Conservation (phyloP, 176 grass and related monocot species). For the Carex scoparia region DNA sequence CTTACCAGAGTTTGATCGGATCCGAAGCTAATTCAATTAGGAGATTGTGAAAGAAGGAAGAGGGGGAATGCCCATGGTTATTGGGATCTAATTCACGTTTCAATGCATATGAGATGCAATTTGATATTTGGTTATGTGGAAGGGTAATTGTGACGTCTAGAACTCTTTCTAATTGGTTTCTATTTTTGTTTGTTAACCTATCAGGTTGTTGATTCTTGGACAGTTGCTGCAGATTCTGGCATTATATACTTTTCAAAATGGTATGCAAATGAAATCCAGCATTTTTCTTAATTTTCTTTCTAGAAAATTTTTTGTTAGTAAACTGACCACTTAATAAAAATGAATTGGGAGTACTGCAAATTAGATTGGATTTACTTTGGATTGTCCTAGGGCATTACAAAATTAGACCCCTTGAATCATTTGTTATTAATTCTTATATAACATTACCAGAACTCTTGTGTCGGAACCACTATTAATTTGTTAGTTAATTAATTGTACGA, state of each 20-base stretch:
- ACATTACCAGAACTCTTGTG: not conserved
- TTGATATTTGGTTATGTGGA: not conserved
- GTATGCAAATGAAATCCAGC: slow-evolving; percentile 13
- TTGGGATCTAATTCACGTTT: not conserved
- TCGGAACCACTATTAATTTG: not conserved
- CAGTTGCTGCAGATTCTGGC: not conserved
- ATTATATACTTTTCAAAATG: slow-evolving; percentile 27
- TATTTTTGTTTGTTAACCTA: not conserved
- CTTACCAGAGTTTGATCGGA: not conserved
- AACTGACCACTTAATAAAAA: not conserved
- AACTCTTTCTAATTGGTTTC: not conserved
- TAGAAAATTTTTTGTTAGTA: not conserved
- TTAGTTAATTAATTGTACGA: slow-evolving; percentile 14
- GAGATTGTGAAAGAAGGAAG: not conserved
- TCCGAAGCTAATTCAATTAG: not conserved
- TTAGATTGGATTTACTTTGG: not conserved
- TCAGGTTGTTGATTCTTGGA: slow-evolving; percentile 11
- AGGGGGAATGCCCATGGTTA: not conserved
- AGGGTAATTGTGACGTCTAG: not conserved
- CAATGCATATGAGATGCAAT: not conserved
- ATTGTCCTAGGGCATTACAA: not conserved
- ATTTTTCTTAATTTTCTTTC: not conserved
- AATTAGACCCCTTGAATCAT: not conserved
- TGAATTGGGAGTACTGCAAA: not conserved
- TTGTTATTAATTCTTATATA: slow-evolving; percentile 5